Percentiles rank a stretch among this genome's conserved stretches.
These are phyloP conservation scores for Syzygium jambos DNA, from an alignment of 345 rosid genomes.

Conservation along the genomic window DNA sequence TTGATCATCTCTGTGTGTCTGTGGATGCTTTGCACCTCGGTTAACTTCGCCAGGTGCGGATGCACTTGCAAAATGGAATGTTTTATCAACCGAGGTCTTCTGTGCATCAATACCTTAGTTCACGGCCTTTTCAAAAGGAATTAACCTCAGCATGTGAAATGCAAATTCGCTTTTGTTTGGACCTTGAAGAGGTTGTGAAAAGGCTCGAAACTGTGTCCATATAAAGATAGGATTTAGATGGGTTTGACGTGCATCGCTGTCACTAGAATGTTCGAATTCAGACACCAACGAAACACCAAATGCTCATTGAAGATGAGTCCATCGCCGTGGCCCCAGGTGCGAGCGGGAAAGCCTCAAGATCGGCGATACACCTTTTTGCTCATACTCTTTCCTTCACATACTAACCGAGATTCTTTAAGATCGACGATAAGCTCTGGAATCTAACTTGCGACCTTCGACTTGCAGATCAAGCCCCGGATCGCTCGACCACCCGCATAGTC, in stretches of 20 bases:
- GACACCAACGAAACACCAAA: background rate
- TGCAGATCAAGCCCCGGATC: background rate
- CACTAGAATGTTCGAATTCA: background rate
- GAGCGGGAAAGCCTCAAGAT: background rate
- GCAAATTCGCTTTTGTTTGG: background rate
- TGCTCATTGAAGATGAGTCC: no score
- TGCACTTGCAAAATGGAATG: background rate
- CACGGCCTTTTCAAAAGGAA: background rate
- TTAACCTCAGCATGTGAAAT: background rate
- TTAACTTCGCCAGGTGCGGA: background rate
- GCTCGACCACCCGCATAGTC: fast-evolving
- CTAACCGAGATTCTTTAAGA: background rate
- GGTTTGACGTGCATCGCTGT: background rate
- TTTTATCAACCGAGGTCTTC: background rate
- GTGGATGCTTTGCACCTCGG: background rate
- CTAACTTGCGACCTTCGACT: fast-evolving
- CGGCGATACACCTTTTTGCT: fast-evolving
- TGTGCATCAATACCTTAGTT: background rate
- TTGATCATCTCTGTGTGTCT: background rate
- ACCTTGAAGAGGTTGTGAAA: background rate
- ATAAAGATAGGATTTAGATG: background rate
- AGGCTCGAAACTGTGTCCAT: background rate
- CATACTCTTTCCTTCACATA: fast-evolving
- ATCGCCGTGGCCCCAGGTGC: fast-evolving
- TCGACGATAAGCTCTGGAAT: fast-evolving